phyloP scores from a whole-genome alignment of 768 basidiomycete species.

The Pseudohyphozyma bogoriensis region DNA sequence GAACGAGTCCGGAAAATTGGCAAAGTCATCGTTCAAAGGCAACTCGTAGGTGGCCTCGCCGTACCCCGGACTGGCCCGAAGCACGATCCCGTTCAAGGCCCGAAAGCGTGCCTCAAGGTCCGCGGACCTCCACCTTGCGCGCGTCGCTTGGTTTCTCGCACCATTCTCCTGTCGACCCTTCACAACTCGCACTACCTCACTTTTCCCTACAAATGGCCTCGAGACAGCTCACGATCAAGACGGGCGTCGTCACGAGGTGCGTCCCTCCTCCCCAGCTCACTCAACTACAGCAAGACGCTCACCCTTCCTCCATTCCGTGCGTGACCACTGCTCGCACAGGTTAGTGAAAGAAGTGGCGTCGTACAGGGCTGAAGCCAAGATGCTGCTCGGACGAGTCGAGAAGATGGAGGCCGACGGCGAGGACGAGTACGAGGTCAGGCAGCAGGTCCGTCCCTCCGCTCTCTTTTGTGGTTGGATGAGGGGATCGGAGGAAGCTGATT shows the following conservation, averaged over 20 bases:
- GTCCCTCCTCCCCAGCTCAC: constrained; percentile 25
- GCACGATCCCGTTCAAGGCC: no score
- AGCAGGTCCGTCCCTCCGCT: constrained; percentile 7
- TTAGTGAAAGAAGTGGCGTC: constrained; percentile 57
- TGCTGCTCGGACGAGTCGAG: constrained; percentile 52
- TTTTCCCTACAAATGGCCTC: constrained; percentile 29
- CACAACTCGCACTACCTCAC: no score
- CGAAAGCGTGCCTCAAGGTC: no score
- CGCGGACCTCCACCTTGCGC: no score
- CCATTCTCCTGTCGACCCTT: no score
- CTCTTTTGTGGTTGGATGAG: neutral
- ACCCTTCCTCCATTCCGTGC: neutral
- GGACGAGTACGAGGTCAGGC: constrained; percentile 35
- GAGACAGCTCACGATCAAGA: constrained; percentile 68
- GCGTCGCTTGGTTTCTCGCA: no score
- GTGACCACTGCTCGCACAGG: constrained; percentile 37
- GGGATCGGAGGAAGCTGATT: neutral
- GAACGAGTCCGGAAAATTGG: no score
- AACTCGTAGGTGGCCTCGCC: no score
- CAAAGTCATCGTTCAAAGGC: no score
- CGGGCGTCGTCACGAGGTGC: constrained; percentile 57
- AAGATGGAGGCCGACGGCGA: constrained; percentile 50
- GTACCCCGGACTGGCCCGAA: no score
- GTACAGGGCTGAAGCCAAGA: constrained; percentile 57
- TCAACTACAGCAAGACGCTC: neutral